Evolutionary conservation across 805 yeast genomes (phyloP), one percentile per base, ranked within the genome.

Genomic region (Schwanniomyces polymorphus): DNA sequence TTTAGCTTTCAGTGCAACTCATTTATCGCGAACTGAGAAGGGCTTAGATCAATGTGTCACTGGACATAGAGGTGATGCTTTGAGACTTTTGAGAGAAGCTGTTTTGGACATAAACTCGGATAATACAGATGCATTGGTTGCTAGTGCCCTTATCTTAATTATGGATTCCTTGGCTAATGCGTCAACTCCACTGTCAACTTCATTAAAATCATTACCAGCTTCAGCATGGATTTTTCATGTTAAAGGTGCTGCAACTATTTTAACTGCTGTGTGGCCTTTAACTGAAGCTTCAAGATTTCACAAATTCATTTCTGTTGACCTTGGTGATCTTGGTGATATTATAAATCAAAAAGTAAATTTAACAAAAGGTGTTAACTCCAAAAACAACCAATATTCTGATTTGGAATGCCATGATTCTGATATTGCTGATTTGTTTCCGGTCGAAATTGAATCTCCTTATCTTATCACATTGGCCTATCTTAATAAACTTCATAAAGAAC

Each of bases 191-290:
- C 61, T 66, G 39, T 66, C 69, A 28, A 69, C 75, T 2, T 68
- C 74, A 3, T 74, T 82, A 3, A 80, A 79, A 53, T 84, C 91
- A 2, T 66, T 91, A 47, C 96, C 97, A 1, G 91, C 97, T 2
- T 84, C 94, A 3, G 96, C 97, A 0, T 92, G 98, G 98, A 84
- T 92, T 47, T 94, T 89, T 73, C 97, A 92, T 60, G 97, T 92
- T 10, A 88, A 94, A 57, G 98, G 97, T 27, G 97, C 97, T 0
- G 97, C 97, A 5, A 91, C 97, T 0, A 92, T 92, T 45, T 74
- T 92, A 43, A 88, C 97, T 1, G 96, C 97, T 0, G 97, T 91
- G n/a, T 90, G 97, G 91, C 97, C 97, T 4, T 71, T 91, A 45
- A 70, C 77, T 1, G 77, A 72, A 53, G 54, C 71, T 4, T 67